These are phyloP conservation scores for Ephemerocybe angulata DNA, from an alignment of 768 basidiomycete genomes.

Conservation along the genomic window DNA sequence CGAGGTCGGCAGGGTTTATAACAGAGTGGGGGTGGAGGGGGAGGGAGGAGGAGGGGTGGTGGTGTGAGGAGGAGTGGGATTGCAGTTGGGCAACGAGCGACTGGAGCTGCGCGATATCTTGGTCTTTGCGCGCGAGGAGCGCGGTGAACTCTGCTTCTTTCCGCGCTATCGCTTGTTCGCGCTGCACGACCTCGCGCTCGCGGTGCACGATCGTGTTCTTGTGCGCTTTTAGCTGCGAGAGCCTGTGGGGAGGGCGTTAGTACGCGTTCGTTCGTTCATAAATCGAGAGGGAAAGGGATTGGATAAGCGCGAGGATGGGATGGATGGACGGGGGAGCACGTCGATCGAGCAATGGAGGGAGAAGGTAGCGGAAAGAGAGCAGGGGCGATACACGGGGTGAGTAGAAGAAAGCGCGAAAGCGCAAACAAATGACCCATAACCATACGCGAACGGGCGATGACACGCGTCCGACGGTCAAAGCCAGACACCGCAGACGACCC, in stretches of 20 bases:
- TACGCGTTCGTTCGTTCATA: background rate
- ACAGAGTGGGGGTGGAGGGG: conserved; percentile 10
- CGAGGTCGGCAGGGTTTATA: conserved; percentile 19
- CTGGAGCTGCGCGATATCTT: conserved; percentile 51
- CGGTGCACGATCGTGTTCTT: conserved; percentile 50
- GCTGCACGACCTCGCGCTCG: conserved; percentile 60
- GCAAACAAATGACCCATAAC: too few species aligned
- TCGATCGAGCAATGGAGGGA: too few species aligned
- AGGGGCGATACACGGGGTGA: too few species aligned
- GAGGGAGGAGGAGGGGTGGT: background rate
- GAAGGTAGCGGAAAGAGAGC: too few species aligned
- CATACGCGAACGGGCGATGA: too few species aligned
- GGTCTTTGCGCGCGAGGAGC: conserved; percentile 53
- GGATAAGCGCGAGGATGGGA: too few species aligned
- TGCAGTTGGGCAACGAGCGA: conserved; percentile 42
- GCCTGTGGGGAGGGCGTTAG: conserved; percentile 35
- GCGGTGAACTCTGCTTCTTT: conserved; percentile 50
- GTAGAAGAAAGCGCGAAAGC: too few species aligned
- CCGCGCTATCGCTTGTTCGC: conserved; percentile 53
- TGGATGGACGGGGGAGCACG: too few species aligned
- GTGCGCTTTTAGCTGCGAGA: conserved; percentile 62
- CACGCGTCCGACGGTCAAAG: too few species aligned
- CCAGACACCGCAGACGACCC: too few species aligned
- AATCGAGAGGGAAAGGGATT: background rate
- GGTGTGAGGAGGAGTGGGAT: background rate